Evolutionary conservation across 371 early-diverging fungal species (phyloP).

Genomic region (Haplosporangium sp.): DNA sequence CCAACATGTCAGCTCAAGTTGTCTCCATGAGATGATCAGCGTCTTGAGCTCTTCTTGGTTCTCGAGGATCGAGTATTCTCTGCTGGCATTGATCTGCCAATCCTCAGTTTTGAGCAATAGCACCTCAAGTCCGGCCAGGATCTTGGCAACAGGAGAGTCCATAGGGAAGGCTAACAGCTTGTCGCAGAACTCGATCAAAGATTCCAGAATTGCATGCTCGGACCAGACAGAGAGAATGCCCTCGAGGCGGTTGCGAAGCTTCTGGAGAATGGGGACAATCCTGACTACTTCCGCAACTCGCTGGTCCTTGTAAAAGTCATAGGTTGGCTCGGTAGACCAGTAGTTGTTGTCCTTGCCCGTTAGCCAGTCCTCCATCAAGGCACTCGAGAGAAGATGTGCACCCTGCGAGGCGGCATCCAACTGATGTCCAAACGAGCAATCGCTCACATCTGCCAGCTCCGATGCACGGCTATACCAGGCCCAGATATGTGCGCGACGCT

Average conservation of each 20-base stretch:
- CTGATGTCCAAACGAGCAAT: slow-evolving; percentile 52
- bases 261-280: slow-evolving; percentile 71
- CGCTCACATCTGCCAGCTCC: slow-evolving; percentile 49
- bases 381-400: slow-evolving; percentile 50
- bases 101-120: slow-evolving; percentile 90
- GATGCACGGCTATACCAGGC: slow-evolving; percentile 46
- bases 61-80: slow-evolving; percentile 80
- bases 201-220: slow-evolving; percentile 88
- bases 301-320: slow-evolving; percentile 91
- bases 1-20: slow-evolving; percentile 93
- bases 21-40: slow-evolving; percentile 91
- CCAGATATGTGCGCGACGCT: slow-evolving; percentile 44
- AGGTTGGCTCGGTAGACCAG: slow-evolving; percentile 62
- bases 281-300: slow-evolving; percentile 79
- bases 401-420: slow-evolving; percentile 49
- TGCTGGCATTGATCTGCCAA: slow-evolving; percentile 94
- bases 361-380: slow-evolving; percentile 57
- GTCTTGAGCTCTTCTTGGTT: slow-evolving; percentile 78
- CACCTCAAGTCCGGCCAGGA: slow-evolving; percentile 90
- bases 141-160: slow-evolving; percentile 88
- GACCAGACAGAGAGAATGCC: slow-evolving; percentile 86
- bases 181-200: slow-evolving; percentile 73
- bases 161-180: slow-evolving; percentile 83
- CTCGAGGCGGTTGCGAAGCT: slow-evolving; percentile 71
- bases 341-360: slow-evolving; percentile 51